A percentile compares a stretch with the other conserved stretches of the same genome.
These are phyloP conservation scores for Suillus subalutaceus DNA, from an alignment of 768 basidiomycete species.

Conservation along the genomic window DNA sequence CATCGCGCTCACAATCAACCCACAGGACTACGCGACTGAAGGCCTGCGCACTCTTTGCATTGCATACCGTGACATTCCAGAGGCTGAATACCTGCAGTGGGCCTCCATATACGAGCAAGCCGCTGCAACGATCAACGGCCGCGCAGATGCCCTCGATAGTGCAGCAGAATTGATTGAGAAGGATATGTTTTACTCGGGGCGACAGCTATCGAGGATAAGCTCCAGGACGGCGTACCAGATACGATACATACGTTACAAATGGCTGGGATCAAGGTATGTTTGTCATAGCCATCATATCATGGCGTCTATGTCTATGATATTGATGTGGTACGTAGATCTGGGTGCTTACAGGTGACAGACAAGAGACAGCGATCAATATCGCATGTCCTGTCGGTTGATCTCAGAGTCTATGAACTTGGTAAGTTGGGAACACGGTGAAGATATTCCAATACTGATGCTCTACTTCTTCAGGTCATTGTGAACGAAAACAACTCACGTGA, in stretches of 20 bases:
- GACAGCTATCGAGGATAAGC: conserved; percentile 97
- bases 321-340: conserved; percentile 63
- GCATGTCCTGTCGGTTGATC: conserved; percentile 95
- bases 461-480: conserved; percentile 73
- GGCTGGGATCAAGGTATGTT: conserved; percentile 89
- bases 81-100: conserved; percentile 92
- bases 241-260: conserved; percentile 97
- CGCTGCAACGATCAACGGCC: conserved; percentile 92
- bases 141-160: conserved; percentile 91
- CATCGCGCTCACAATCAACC: conserved; percentile 11
- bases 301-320: conserved; percentile 10
- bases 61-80: conserved; percentile 89
- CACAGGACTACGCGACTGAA: conserved; percentile 93
- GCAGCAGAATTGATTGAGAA: conserved; percentile 97
- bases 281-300: neutral
- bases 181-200: conserved; percentile 93
- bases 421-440: conserved; percentile 3
- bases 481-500: conserved; percentile 86
- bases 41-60: conserved; percentile 96
- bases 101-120: conserved; percentile 86
- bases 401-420: conserved; percentile 99
- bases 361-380: conserved; percentile 99
- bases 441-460: conserved; percentile 2
- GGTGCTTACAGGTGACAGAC: conserved; percentile 97
- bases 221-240: conserved; percentile 98